Evolutionary conservation across 805 yeast genomes (phyloP), one percentile per base, ranked within the genome.

Genomic region (Maudiozyma saulgeensis): DNA sequence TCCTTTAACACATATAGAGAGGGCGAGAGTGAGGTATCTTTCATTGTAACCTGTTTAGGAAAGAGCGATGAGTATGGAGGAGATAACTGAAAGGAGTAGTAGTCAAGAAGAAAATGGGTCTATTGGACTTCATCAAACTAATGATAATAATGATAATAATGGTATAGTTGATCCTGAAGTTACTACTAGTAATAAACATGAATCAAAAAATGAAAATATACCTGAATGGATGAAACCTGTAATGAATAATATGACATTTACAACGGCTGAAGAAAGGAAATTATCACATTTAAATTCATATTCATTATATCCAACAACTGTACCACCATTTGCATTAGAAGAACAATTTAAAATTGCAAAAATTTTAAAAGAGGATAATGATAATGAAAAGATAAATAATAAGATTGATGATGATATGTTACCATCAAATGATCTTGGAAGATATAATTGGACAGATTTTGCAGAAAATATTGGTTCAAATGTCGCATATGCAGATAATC

Each of bases 321-420:
- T 76, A 0, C 91, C 91, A 1, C 82, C 84, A 1, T 84, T 79
- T 65, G 88, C 79, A 0, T 62, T 84, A 42, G 84, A 81, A 50
- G 73, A 53, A 63, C 72, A 39, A 61, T 63, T 56, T 47, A 53
- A 53, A 26, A 52, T 21, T 18, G 38, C 18, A 2, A 39, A 45
- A 28, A 11, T 31, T 3, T 11, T 6, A 8, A 41, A 21, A n/a
- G 41, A 25, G 13, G 13, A 21, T 9, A 28, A 4, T 5, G n/a
- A 16, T 11, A 21, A 45, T 2, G 39, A 39, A 11, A 3, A 28
- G 38, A 2, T 26, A 4, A n/a, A 9, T 13, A 15, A 48, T 21
- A 31, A 53, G 34, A 49, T 52, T 40, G 58, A 52, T 21, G 67
- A 72, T 51, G 70, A 74, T 0, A 70, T 68, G 53, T 53, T 70